Evolutionary conservation across 768 basidiomycete species (phyloP).

Genomic region (Mycena latifolia): DNA sequence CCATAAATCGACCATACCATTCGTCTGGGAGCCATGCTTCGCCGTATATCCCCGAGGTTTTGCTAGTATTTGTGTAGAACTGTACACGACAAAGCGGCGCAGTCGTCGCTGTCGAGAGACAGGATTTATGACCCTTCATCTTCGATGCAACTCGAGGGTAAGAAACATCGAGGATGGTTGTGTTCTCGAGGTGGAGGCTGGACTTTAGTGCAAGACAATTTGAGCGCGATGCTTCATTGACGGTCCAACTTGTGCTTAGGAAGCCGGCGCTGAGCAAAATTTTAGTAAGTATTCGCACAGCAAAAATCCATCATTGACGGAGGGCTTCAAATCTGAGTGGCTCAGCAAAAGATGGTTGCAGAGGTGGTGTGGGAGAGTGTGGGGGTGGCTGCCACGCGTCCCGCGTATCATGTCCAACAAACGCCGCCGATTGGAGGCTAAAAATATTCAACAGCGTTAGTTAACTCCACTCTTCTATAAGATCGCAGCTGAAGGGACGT

Average conservation of each 20-base stretch:
- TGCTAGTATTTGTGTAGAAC: constrained; percentile 4
- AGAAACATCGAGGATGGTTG: neutral
- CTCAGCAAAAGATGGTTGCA: no score
- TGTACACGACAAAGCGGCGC: constrained; percentile 14
- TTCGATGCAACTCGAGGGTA: neutral
- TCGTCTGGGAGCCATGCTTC: constrained; percentile 24
- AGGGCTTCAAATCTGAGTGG: no score
- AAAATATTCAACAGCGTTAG: no score
- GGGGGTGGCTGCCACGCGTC: no score
- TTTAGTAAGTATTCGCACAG: no score
- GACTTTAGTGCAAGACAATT: neutral
- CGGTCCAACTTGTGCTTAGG: neutral
- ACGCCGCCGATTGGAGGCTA: no score
- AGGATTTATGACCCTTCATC: neutral
- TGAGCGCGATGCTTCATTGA: neutral
- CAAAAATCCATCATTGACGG: no score
- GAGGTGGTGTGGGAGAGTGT: no score
- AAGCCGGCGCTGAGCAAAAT: no score
- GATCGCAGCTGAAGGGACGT: no score
- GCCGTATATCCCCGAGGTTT: neutral
- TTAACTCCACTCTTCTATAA: no score
- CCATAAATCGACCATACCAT: constrained; percentile 22
- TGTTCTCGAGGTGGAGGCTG: neutral
- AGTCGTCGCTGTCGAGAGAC: neutral
- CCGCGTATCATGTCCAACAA: no score